phyloP scores from a whole-genome alignment of 1,139 yeast species.

The Suzukiozyma palmioleophila region DNA sequence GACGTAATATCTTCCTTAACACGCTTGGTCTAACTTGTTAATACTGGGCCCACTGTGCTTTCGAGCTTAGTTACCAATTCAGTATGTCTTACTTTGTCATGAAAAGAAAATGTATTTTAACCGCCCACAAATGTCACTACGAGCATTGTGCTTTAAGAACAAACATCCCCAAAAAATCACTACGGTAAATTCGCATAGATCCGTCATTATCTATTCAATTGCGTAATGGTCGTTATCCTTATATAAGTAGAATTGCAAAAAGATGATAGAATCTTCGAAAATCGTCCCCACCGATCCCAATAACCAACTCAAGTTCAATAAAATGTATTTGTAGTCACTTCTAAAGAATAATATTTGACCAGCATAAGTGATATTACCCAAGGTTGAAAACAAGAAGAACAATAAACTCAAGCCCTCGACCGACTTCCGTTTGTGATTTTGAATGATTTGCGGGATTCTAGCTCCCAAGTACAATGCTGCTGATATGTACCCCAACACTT shows the following conservation, averaged over 20 bases:
- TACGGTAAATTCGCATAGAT: no score
- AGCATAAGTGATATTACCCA: conserved; percentile 76
- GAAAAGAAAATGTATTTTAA: not conserved
- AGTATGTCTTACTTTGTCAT: conserved; percentile 2
- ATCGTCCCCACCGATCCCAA: conserved; percentile 74
- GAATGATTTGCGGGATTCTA: conserved; percentile 73
- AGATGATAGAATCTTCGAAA: conserved; percentile 59
- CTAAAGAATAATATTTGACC: conserved; percentile 68
- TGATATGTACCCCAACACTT: conserved; percentile 65
- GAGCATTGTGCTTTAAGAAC: no score
- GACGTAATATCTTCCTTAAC: conserved; percentile 1
- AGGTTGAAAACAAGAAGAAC: conserved; percentile 68
- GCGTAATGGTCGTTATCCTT: conserved; percentile 22
- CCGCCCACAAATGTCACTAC: no score
- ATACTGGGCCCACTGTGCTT: no score
- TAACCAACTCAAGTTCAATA: conserved; percentile 68
- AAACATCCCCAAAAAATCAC: no score
- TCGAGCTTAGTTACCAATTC: no score
- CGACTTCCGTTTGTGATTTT: conserved; percentile 63
- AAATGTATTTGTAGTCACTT: conserved; percentile 54
- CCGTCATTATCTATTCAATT: not conserved
- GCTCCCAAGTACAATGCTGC: conserved; percentile 73
- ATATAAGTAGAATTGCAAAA: conserved; percentile 62
- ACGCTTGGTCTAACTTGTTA: conserved; percentile 2
- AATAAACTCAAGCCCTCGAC: conserved; percentile 72